Evolutionary conservation across 768 basidiomycete species (phyloP).

Genomic region (Gymnopilus dilepis): DNA sequence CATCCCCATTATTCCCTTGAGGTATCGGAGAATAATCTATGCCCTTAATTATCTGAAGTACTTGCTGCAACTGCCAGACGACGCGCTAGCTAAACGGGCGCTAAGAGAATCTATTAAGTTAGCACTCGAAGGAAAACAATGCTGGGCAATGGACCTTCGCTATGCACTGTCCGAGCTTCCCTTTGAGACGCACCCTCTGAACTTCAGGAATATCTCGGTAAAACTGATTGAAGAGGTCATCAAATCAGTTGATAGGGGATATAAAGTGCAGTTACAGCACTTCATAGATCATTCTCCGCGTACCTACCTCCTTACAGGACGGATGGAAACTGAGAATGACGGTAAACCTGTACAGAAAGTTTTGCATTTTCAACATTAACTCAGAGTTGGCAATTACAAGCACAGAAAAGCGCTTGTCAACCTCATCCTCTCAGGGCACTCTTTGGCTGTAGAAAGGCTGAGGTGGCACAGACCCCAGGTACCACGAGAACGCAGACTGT

Average conservation of each 20-base stretch:
- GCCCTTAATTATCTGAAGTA: neutral
- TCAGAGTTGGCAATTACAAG: too few species aligned
- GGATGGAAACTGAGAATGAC: neutral
- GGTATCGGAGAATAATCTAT: neutral
- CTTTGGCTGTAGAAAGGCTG: neutral
- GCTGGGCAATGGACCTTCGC: neutral
- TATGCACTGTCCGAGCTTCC: neutral
- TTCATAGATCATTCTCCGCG: neutral
- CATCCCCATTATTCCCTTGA: neutral
- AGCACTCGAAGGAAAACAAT: neutral
- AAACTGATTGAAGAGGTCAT: neutral
- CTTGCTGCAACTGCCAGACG: neutral
- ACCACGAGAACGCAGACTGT: neutral
- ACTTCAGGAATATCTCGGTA: neutral
- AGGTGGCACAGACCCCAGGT: neutral
- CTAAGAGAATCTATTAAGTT: neutral
- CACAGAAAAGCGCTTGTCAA: too few species aligned
- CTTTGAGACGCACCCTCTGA: neutral
- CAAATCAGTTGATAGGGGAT: neutral
- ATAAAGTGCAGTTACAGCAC: neutral
- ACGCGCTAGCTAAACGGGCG: neutral
- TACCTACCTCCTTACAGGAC: neutral
- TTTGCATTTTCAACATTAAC: too few species aligned
- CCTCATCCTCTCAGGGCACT: neutral
- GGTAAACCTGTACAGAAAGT: neutral